phyloP scores from a whole-genome alignment of 2,329 filamentous ascomycete species.

The Penicillium sp. region DNA sequence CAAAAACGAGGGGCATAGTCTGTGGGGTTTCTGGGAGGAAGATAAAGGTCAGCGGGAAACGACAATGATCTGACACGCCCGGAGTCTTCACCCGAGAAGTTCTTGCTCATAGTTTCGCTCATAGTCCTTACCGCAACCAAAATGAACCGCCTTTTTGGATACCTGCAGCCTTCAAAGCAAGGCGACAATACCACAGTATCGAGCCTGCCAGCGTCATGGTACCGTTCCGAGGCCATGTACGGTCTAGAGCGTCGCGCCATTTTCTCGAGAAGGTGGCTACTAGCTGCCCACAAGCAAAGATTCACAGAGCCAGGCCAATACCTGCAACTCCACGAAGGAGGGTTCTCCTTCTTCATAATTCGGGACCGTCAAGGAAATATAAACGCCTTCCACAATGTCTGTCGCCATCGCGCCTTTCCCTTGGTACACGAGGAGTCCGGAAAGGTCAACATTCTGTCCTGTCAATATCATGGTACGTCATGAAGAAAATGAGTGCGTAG shows the following conservation, averaged over 20 bases:
- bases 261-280: slow-evolving; percentile 59
- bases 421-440: slow-evolving; percentile 57
- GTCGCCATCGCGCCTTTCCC: slow-evolving; percentile 63
- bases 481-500: too few relatives aligned
- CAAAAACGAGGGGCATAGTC: too few relatives aligned
- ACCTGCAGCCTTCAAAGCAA: slow-evolving; percentile 11
- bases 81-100: too few relatives aligned
- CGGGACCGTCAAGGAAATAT: slow-evolving; percentile 58
- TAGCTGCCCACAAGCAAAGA: slow-evolving; percentile 50
- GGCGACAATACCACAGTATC: slow-evolving; percentile 40
- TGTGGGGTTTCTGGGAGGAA: too few relatives aligned
- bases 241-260: slow-evolving; percentile 62
- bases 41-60: too few relatives aligned
- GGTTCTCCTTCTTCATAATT: slow-evolving; percentile 60
- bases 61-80: too few relatives aligned
- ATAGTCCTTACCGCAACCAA: not conserved
- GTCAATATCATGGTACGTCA: slow-evolving; percentile 59
- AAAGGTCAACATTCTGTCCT: slow-evolving; percentile 57
- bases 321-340: slow-evolving; percentile 59
- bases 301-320: slow-evolving; percentile 60
- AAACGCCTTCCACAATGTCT: slow-evolving; percentile 66
- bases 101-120: too few relatives aligned
- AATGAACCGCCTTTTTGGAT: slow-evolving; percentile 42
- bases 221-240: slow-evolving; percentile 50
- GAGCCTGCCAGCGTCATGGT: slow-evolving; percentile 59